phyloP scores from a whole-genome alignment of 1,139 yeast genomes.

The Candida tunisiensis region DNA sequence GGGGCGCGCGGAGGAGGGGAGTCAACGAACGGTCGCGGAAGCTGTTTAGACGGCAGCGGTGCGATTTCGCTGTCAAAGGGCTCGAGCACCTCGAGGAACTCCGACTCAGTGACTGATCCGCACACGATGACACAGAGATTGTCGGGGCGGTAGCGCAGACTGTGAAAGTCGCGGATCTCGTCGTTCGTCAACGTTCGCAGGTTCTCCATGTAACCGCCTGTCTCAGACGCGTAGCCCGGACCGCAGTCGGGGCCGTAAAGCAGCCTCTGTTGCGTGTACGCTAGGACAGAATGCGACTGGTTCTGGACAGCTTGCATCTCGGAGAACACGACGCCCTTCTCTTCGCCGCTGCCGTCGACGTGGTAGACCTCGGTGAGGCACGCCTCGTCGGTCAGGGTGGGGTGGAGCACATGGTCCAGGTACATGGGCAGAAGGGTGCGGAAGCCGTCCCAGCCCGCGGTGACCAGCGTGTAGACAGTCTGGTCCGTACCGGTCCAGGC shows the following conservation, averaged over 20 bases:
- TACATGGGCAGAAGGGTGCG: slow-evolving; percentile 70
- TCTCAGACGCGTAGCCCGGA: slow-evolving; percentile 83
- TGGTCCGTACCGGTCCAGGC: slow-evolving; percentile 98
- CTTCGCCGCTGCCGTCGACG: slow-evolving; percentile 78
- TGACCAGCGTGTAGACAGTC: slow-evolving; percentile 78
- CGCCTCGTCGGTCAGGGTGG: slow-evolving; percentile 79
- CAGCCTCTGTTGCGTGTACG: slow-evolving; percentile 41
- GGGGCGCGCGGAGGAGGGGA: slow-evolving; percentile 27
- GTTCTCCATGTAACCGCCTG: slow-evolving; percentile 79
- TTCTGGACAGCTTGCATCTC: slow-evolving; percentile 94
- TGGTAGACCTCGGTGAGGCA: slow-evolving; percentile 93
- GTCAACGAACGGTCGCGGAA: slow-evolving; percentile 73
- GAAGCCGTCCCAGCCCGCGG: slow-evolving; percentile 98
- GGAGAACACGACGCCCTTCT: slow-evolving; percentile 92
- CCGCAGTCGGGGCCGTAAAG: slow-evolving; percentile 38
- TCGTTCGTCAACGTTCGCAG: slow-evolving; percentile 58
- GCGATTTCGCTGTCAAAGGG: slow-evolving; percentile 47
- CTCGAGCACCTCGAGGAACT: slow-evolving; percentile 41
- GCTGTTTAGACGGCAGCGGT: slow-evolving; percentile 69
- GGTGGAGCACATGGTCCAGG: slow-evolving; percentile 70
- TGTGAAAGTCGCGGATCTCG: slow-evolving; percentile 63
- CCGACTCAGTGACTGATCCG: slow-evolving; percentile 69
- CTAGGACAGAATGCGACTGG: slow-evolving; percentile 60
- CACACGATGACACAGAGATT: slow-evolving; percentile 70
- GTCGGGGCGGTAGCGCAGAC: slow-evolving; percentile 57